A percentile compares a stretch with the other conserved stretches of the same genome.
Conservation (phyloP, 225 moss, liverwort and hornwort genomes). For the Physcomitrium patens region DNA sequence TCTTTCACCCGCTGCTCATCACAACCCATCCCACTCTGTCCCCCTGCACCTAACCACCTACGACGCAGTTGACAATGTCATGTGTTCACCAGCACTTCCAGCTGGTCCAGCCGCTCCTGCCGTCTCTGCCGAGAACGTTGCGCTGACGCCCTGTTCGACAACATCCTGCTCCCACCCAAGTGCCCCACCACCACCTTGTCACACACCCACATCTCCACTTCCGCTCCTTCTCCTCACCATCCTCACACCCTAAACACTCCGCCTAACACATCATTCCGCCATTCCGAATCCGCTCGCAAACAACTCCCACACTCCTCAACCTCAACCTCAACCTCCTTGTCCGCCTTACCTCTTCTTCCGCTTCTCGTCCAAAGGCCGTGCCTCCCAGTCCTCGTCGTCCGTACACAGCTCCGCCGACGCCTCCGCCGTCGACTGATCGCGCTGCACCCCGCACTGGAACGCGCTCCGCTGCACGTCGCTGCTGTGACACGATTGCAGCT, state of each 20-base stretch:
- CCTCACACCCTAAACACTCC: neutral
- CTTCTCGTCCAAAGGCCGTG: conserved; percentile 44
- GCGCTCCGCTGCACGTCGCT: conserved; percentile 32
- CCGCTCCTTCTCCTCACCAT: neutral
- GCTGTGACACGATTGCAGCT: conserved; percentile 33
- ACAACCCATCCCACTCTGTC: no score
- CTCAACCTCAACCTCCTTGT: no score
- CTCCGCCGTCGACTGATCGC: conserved; percentile 36
- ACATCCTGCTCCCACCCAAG: conserved; percentile 48
- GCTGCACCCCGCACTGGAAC: conserved; percentile 18
- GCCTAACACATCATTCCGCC: no score
- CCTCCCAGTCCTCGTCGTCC: conserved; percentile 54
- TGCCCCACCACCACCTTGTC: conserved; percentile 6
- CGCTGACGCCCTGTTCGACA: conserved; percentile 80
- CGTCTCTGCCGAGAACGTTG: conserved; percentile 75
- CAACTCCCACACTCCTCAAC: no score
- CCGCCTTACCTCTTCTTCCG: conserved; percentile 47
- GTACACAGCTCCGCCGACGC: conserved; percentile 33
- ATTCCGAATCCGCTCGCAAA: no score
- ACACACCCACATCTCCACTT: neutral
- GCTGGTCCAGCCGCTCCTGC: conserved; percentile 74
- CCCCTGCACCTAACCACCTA: no score
- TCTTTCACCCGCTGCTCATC: no score
- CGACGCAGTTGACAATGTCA: no score
- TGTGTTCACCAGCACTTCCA: conserved; percentile 57